Evolutionary conservation across 1,284 basidiomycete species (phyloP).

Genomic region (Cerrena zonata): DNA sequence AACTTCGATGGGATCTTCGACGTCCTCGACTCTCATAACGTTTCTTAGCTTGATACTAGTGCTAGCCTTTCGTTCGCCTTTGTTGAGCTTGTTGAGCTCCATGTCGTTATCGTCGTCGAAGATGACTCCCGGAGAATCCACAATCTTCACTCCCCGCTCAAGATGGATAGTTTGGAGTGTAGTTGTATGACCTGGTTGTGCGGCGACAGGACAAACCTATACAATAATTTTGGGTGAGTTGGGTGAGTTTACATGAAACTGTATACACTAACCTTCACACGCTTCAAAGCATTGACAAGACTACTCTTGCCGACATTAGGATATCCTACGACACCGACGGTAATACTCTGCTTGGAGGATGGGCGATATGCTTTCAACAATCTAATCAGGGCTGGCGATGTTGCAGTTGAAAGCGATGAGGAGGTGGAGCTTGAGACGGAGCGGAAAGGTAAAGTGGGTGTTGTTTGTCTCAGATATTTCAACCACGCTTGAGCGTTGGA

Average conservation of each 20-base stretch:
- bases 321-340: constrained; percentile 92
- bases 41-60: constrained; percentile 81
- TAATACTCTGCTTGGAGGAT: constrained; percentile 52
- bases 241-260: constrained; percentile 32
- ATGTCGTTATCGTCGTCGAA: constrained; percentile 69
- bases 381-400: constrained; percentile 78
- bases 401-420: constrained; percentile 68
- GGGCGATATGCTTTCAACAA: constrained; percentile 90
- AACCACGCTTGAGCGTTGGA: constrained; percentile 90
- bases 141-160: constrained; percentile 85
- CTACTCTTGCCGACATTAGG: constrained; percentile 97
- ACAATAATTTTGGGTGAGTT: constrained; percentile 27
- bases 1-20: constrained; percentile 85
- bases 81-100: constrained; percentile 39
- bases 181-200: constrained; percentile 91
- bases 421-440: constrained; percentile 81
- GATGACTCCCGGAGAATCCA: constrained; percentile 96
- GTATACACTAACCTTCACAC: constrained; percentile 63
- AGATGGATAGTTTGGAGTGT: constrained; percentile 91
- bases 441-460: constrained; percentile 91
- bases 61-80: constrained; percentile 50
- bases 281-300: constrained; percentile 90
- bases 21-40: constrained; percentile 86
- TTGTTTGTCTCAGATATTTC: constrained; percentile 82
- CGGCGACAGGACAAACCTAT: constrained; percentile 85